These are phyloP conservation scores for Macaranga tanarius DNA, from an alignment of 441 rosid species.

Conservation along the genomic window DNA sequence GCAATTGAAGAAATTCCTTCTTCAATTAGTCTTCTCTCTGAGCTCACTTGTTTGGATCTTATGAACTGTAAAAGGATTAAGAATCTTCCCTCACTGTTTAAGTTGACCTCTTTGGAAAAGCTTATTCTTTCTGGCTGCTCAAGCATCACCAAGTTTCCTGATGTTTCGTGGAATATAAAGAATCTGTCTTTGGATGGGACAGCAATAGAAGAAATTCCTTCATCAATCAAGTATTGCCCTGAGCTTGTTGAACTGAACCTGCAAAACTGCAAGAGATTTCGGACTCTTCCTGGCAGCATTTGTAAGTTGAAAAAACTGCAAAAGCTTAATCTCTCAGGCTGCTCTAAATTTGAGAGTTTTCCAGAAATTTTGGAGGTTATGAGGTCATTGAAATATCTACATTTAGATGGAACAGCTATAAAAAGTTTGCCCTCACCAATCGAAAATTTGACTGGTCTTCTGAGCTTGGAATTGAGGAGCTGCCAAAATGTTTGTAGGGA, in stretches of 20 bases:
- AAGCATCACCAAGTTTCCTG: constrained; percentile 24
- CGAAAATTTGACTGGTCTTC: background rate
- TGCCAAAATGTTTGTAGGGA: background rate
- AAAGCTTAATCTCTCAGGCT: constrained; percentile 18
- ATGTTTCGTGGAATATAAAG: constrained; percentile 24
- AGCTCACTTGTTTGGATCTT: background rate
- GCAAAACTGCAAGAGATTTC: background rate
- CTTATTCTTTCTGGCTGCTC: constrained; percentile 29
- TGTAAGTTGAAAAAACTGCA: constrained; percentile 21
- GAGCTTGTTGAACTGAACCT: constrained; percentile 1
- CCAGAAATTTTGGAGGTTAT: constrained; percentile 6
- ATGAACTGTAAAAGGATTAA: constrained; percentile 10
- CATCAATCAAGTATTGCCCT: background rate
- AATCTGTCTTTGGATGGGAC: constrained; percentile 20
- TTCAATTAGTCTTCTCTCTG: background rate
- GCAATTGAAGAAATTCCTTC: constrained; percentile 21
- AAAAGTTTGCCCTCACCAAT: background rate
- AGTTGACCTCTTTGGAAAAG: constrained; percentile 16
- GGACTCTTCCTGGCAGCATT: constrained; percentile 11
- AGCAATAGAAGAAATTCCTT: constrained; percentile 13
- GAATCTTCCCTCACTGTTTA: background rate
- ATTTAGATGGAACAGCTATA: background rate
- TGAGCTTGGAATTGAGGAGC: background rate
- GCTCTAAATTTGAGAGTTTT: background rate
- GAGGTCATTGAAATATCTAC: constrained; percentile 2